Evolutionary conservation across 805 yeast genomes (phyloP), one percentile per base, ranked within the genome.

Genomic region (Blastobotrys mokoenaii): DNA sequence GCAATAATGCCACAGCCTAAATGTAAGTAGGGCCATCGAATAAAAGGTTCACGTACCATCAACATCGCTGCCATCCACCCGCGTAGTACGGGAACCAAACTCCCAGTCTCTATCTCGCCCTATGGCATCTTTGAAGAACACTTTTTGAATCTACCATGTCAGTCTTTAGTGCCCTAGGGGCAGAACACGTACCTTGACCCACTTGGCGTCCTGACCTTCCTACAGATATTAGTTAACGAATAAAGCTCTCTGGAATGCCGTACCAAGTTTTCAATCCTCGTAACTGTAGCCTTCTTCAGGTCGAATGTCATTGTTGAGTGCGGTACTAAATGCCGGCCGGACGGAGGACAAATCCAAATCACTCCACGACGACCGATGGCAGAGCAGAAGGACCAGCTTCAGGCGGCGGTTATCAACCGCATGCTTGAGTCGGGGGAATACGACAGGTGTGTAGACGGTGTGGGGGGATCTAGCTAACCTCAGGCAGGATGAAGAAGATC

Each of bases 371-470:
- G 20, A 38, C 22, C 14, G 22, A 22, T 40, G 39, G 25, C 29
- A n/a, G 30, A 29, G 44, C 25, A 12, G 30, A 16, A 31, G 25
- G 22, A 14, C 17, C 43, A 29, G 17, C 38, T 47, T 18, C 43
- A 38, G 60, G 70, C 79, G 7, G 77, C 79, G 55, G 82, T 86
- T 38, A 86, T 83, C 54, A 77, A 77, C 47, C 79, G 79, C 55
- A 71, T 87, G 33, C 77, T 86, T 2, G 73, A 80, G 27, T 75
- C 86, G 25, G 96, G 96, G 0, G 84, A 82, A 63, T 87, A 87
- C 62, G 90, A 84, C 49, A 71, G 73, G 71, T 69, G 53, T 43
- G 70, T 48, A 32, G 9, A 2, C 18, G 3, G 5, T 14, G 38
- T 15, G 4, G 4, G 10, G 38, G 30, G 2, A 4, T n/a, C n/a